Evolutionary conservation across 2,329 filamentous ascomycete genomes (phyloP).

Genomic region (Dactylella cylindrospora): DNA sequence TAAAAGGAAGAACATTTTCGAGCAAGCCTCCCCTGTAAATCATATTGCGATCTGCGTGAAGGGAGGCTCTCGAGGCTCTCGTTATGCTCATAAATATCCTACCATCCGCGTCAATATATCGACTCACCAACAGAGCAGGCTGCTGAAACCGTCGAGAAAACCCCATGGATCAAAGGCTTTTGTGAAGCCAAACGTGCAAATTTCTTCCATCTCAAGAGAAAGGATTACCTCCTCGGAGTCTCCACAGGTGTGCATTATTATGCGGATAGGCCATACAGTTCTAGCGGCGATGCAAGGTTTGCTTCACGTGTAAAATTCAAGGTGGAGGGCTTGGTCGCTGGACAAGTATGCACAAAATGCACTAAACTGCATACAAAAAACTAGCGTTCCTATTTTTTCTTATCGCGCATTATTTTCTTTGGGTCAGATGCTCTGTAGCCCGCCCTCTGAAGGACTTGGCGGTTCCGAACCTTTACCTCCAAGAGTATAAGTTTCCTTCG

Average conservation of each 20-base stretch:
- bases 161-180: neutral
- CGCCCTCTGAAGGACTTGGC: no score
- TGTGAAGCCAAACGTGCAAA: constrained; percentile 17
- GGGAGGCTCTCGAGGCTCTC: constrained; percentile 28
- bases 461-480: no score
- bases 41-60: constrained; percentile 27
- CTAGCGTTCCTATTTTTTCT: no score
- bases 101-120: no score
- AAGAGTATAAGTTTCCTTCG: no score
- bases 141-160: constrained; percentile 11
- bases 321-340: no score
- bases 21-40: constrained; percentile 13
- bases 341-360: no score
- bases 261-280: no score
- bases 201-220: neutral
- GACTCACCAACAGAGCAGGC: neutral
- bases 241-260: neutral
- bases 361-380: no score
- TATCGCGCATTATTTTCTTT: no score
- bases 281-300: constrained; percentile 1
- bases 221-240: neutral
- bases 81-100: constrained; percentile 8
- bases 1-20: constrained; percentile 26
- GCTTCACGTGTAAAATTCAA: constrained; percentile 2
- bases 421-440: no score